These are phyloP conservation scores for Polytolypa hystricis DNA, from an alignment of 2,329 filamentous ascomycete species.

Conservation along the genomic window DNA sequence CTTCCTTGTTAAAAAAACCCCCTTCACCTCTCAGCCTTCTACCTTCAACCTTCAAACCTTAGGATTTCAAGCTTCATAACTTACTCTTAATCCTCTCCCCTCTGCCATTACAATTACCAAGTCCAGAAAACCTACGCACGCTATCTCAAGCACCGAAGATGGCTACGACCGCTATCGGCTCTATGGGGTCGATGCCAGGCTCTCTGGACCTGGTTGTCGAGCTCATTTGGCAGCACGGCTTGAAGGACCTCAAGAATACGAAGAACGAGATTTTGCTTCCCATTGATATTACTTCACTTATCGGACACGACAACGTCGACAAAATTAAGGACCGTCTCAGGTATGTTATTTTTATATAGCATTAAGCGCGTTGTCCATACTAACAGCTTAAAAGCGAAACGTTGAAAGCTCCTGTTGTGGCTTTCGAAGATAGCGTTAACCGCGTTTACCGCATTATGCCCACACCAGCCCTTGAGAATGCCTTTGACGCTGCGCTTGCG, in stretches of 20 bases:
- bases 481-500: conserved; percentile 15
- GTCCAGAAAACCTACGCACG: not conserved
- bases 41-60: too few relatives aligned
- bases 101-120: not conserved
- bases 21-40: not conserved
- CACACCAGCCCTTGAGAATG: conserved; percentile 17
- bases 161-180: conserved; percentile 9
- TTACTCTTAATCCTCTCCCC: not conserved
- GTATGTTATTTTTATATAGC: conserved; percentile 17
- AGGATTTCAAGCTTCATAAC: not conserved
- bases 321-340: conserved; percentile 22
- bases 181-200: conserved; percentile 6
- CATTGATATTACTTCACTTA: conserved; percentile 19
- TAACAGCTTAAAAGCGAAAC: conserved; percentile 14
- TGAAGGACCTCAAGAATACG: conserved; percentile 19
- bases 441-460: conserved; percentile 22
- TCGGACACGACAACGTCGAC: conserved; percentile 21
- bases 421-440: conserved; percentile 19
- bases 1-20: not conserved
- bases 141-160: conserved; percentile 9
- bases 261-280: conserved; percentile 24
- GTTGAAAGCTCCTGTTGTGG: conserved; percentile 18
- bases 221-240: conserved; percentile 22
- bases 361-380: conserved; percentile 1
- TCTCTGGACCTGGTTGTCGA: conserved; percentile 13